A percentile compares a stretch with the other conserved stretches of the same genome.
Conservation (phyloP, 2,329 filamentous ascomycete genomes). For the Aureobasidium sp. region DNA sequence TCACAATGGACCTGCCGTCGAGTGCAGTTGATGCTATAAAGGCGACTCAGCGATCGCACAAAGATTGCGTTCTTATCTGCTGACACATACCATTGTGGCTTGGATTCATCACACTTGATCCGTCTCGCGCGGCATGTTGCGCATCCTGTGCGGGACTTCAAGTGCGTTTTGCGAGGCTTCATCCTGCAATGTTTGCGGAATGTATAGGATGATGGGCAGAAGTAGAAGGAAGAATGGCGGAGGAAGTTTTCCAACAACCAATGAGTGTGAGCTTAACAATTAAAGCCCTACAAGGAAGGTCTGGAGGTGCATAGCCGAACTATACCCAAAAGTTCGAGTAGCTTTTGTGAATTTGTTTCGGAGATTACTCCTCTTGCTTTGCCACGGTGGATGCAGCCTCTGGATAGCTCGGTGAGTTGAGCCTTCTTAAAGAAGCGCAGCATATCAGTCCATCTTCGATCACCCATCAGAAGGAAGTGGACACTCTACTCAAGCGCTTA, state of each 20-base stretch:
- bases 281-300: background rate
- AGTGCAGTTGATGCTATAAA: conserved; percentile 1
- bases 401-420: background rate
- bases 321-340: background rate
- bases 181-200: background rate
- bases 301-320: background rate
- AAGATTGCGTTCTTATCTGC: background rate
- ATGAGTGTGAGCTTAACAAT: background rate
- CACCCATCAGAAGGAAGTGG: background rate
- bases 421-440: background rate
- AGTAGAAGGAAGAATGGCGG: background rate
- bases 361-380: background rate
- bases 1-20: conserved; percentile 9
- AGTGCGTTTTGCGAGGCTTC: conserved; percentile 11
- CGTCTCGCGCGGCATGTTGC: background rate
- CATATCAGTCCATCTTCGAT: background rate
- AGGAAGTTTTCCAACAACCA: background rate
- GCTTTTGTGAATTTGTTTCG: background rate
- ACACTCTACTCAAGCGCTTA: background rate
- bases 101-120: conserved; percentile 8
- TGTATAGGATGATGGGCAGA: background rate
- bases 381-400: background rate
- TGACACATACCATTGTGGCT: conserved; percentile 8
- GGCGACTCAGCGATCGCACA: background rate
- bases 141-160: conserved; percentile 10